These are phyloP conservation scores for Daedaleopsis sinensis DNA, from an alignment of 768 basidiomycete genomes.

Conservation along the genomic window DNA sequence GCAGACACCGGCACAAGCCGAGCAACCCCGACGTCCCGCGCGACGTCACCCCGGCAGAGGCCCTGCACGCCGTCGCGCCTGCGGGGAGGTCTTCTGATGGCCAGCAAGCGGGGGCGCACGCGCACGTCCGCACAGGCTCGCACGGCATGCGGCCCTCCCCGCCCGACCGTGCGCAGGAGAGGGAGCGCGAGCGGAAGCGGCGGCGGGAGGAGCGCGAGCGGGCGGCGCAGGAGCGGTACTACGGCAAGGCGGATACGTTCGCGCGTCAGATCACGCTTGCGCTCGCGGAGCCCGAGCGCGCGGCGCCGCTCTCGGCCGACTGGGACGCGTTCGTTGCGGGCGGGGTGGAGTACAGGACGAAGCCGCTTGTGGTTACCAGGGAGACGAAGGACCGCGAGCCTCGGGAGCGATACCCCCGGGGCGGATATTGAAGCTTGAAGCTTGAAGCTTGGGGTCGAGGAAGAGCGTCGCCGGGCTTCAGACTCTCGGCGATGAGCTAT, in stretches of 20 bases:
- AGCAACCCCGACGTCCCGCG: constrained; percentile 11
- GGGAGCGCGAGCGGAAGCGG: not conserved
- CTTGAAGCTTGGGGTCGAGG: too few relatives aligned
- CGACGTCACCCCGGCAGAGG: constrained; percentile 4
- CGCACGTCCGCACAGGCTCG: constrained; percentile 1
- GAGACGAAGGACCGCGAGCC: constrained; percentile 9
- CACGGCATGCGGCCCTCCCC: constrained; percentile 4
- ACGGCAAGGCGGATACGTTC: constrained; percentile 14
- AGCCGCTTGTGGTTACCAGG: constrained; percentile 8
- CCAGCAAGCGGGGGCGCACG: not conserved
- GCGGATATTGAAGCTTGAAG: not conserved
- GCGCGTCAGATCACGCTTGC: constrained; percentile 13
- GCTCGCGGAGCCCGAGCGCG: constrained; percentile 17
- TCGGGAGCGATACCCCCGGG: not conserved
- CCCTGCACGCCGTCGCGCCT: too few relatives aligned
- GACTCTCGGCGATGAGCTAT: not conserved
- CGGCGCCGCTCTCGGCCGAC: constrained; percentile 16
- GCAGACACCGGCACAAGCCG: not conserved
- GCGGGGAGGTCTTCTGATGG: too few relatives aligned
- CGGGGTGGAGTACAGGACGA: constrained; percentile 9
- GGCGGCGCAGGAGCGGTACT: constrained; percentile 10
- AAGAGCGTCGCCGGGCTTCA: not conserved
- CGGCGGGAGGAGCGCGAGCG: not conserved
- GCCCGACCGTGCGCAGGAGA: not conserved
- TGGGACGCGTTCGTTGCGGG: constrained; percentile 10